phyloP scores from a whole-genome alignment of 371 early-diverging fungal species.

The Mucor velutinosus region DNA sequence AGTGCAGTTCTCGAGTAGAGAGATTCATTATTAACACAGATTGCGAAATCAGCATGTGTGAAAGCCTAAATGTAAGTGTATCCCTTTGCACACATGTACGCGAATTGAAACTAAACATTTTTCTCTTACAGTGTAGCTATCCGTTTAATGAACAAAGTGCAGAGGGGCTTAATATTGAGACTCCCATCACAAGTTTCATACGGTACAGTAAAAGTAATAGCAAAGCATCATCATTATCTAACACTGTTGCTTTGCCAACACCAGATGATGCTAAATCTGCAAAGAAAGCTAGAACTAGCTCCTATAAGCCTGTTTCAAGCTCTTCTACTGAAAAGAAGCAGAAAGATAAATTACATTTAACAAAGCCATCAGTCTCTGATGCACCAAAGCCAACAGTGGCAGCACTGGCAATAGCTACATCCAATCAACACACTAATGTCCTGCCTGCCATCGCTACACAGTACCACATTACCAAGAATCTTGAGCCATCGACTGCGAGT shows the following conservation, averaged over 20 bases:
- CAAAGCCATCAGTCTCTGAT: not conserved
- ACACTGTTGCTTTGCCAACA: slow-evolving; percentile 7
- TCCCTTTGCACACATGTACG: not conserved
- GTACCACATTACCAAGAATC: not conserved
- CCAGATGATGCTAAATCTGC: slow-evolving; percentile 18
- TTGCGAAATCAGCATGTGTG: slow-evolving; percentile 4
- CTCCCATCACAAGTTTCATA: slow-evolving; percentile 6
- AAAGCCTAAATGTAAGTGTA: slow-evolving; percentile 6
- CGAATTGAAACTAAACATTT: not conserved
- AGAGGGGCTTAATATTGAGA: slow-evolving; percentile 16
- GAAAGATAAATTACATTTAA: slow-evolving; percentile 15
- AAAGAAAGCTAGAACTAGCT: slow-evolving; percentile 8
- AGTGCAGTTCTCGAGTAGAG: slow-evolving; percentile 4
- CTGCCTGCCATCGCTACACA: not conserved
- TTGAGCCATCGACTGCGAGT: not conserved
- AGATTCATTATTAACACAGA: slow-evolving; percentile 1
- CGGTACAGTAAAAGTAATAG: slow-evolving; percentile 18
- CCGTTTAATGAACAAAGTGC: slow-evolving; percentile 11
- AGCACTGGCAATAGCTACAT: not conserved
- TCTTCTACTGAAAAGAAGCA: slow-evolving; percentile 10
- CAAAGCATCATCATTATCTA: slow-evolving; percentile 14
- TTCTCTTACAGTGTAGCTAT: slow-evolving; percentile 7
- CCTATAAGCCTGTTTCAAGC: slow-evolving; percentile 5
- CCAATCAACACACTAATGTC: not conserved
- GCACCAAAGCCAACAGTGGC: not conserved